Base-by-base conservation (phyloP, 1,284 basidiomycete species). In the Ustilago hordei region DNA sequence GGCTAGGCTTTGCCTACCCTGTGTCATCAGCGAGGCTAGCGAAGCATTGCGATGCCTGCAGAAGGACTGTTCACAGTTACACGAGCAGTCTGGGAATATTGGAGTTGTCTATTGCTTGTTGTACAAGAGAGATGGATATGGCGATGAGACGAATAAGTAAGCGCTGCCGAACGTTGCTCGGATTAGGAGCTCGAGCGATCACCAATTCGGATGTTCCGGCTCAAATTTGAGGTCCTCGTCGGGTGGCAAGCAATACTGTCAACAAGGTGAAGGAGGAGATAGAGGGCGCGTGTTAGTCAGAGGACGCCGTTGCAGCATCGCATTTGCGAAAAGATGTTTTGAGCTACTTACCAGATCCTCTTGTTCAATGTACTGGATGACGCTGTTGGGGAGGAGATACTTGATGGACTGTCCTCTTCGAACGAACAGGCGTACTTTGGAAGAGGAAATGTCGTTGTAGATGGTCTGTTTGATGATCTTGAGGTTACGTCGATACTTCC, bases 301-400 rank as follows among this genome's bases (percentile, higher is more conserved):
- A 28, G 19, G 15, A 32, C 23, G 55, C 19, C 28, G 55, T 32
- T 56, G 5, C 8, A 23, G 15, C 52, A 11, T 53, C 34, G 17
- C 9, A 15, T 28, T 48, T 48, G 13, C 15, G 15, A 48, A 9
- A 19, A 19, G 19, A n/a, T 52, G 11, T 23, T 36, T 9, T 28
- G 23, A 28, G 23, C 23, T 36, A 69, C 67, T 63, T 45, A 69
- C 67, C 58, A 89, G 82, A n/a, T 91, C 89, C 80, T 95, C 88
- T 81, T 92, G 88, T 82, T 96, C 92, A 87, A 99, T 99, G 86
- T 99, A 99, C 81, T 95, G 92, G 69, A 97, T 95, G 64, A 98
- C 96, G 56, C 92, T 91, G 71, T 93, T 91, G 4, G 96, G 95
- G 55, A 98, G 89, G 38, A 99, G 90, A 87, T 98, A 99, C 87